phyloP scores from a whole-genome alignment of 495 filamentous ascomycete species.

The Daldinia concentrica region DNA sequence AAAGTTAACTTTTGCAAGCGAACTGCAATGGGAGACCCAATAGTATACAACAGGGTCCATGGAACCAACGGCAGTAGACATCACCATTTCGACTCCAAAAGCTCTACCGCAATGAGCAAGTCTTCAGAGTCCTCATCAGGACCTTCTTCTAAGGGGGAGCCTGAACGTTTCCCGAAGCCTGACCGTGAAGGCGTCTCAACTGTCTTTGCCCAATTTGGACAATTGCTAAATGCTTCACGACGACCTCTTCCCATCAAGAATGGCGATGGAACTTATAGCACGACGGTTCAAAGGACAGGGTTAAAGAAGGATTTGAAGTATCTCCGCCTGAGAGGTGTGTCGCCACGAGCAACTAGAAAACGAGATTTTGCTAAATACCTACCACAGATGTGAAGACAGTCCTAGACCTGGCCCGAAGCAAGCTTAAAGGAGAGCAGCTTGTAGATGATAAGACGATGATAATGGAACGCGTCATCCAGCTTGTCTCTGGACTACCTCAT shows the following conservation, averaged over 20 bases:
- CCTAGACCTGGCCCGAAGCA: conserved; percentile 45
- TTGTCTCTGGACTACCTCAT: conserved; percentile 71
- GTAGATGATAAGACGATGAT: conserved; percentile 80
- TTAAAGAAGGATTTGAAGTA: conserved; percentile 70
- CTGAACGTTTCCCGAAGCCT: conserved; percentile 42
- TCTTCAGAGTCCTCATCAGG: conserved; percentile 3
- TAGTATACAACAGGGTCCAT: conserved; percentile 15
- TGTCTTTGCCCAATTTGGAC: conserved; percentile 68
- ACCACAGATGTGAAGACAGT: conserved; percentile 54
- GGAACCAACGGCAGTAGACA: conserved; percentile 24
- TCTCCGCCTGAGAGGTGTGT: conserved; percentile 55
- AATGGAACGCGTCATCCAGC: conserved; percentile 81
- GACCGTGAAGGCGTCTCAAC: conserved; percentile 53
- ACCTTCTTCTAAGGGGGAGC: conserved; percentile 29
- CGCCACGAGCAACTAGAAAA: background rate
- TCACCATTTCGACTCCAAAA: conserved; percentile 18
- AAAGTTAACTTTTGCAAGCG: conserved; percentile 4
- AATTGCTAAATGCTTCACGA: conserved; percentile 70
- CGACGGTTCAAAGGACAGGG: conserved; percentile 55
- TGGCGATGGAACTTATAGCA: conserved; percentile 65
- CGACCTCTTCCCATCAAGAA: conserved; percentile 73
- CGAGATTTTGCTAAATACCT: background rate
- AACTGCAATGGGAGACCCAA: conserved; percentile 27
- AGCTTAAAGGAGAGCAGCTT: conserved; percentile 61
- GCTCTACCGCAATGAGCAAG: conserved; percentile 22